Percentiles rank a stretch among this genome's conserved stretches.
These are phyloP conservation scores for Xerocomellus chrysenteron DNA, from an alignment of 768 basidiomycete species.

Conservation along the genomic window DNA sequence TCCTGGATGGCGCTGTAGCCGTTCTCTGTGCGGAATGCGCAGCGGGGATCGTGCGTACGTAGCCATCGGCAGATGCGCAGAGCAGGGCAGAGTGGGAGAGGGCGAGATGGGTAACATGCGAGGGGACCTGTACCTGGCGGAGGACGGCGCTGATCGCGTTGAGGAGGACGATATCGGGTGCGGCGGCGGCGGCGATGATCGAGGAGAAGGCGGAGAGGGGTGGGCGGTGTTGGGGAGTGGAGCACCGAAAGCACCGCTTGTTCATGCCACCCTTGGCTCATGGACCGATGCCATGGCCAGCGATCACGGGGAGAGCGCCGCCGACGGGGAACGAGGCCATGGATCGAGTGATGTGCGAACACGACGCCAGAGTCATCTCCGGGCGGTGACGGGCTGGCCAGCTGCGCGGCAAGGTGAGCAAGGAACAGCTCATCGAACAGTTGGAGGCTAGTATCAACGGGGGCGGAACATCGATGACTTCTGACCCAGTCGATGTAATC, in stretches of 20 bases:
- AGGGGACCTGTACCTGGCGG: conserved; percentile 55
- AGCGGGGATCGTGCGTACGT: conserved; percentile 72
- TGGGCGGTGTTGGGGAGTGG: conserved; percentile 29
- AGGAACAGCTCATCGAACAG: conserved; percentile 79
- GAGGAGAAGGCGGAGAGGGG: conserved; percentile 52
- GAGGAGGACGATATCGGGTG: conserved; percentile 64
- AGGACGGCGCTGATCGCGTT: conserved; percentile 69
- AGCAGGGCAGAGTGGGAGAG: conserved; percentile 63
- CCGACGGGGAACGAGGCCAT: conserved; percentile 74
- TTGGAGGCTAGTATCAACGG: conserved; percentile 70
- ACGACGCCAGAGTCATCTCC: conserved; percentile 74
- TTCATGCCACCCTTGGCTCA: conserved; percentile 86
- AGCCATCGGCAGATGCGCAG: conserved; percentile 73
- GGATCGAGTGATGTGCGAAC: conserved; percentile 61
- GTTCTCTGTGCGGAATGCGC: conserved; percentile 48
- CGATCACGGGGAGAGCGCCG: conserved; percentile 39
- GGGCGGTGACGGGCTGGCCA: conserved; percentile 75
- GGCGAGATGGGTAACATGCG: conserved; percentile 62
- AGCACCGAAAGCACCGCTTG: conserved; percentile 74
- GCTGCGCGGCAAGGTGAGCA: conserved; percentile 70
- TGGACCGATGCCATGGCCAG: conserved; percentile 67
- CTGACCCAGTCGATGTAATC: conserved; percentile 9
- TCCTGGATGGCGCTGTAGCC: conserved; percentile 68
- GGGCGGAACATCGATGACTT: conserved; percentile 64
- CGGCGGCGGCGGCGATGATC: conserved; percentile 51